Evolutionary conservation across 805 yeast species (phyloP).

Genomic region (Teunomyces aglyptinius): DNA sequence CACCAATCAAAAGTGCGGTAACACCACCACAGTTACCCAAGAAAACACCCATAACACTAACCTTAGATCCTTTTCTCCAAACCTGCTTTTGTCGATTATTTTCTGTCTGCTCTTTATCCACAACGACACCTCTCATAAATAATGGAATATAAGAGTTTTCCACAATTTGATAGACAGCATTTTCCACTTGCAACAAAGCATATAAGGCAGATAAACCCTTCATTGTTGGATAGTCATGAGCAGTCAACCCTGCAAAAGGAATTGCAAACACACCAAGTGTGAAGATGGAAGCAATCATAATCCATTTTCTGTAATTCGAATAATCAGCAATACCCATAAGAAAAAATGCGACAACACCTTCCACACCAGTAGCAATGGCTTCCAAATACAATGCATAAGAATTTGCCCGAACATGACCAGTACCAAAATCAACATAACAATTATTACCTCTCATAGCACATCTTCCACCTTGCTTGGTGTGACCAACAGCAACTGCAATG

Average conservation of each 20-base stretch:
- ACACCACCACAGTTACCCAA: conserved; percentile 38
- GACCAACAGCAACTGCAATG: conserved; percentile 31
- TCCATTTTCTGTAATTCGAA: conserved; percentile 33
- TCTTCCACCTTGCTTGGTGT: conserved; percentile 17
- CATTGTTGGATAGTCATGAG: conserved; percentile 17
- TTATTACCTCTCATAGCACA: conserved; percentile 33
- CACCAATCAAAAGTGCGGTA: conserved; percentile 36
- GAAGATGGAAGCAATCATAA: conserved; percentile 29
- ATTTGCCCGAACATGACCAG: conserved; percentile 29
- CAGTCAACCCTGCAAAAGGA: conserved; percentile 34
- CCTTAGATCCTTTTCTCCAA: conserved; percentile 30
- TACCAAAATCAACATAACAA: conserved; percentile 36
- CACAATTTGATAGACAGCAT: conserved; percentile 34
- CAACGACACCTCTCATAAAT: conserved; percentile 33
- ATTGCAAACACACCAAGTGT: conserved; percentile 32
- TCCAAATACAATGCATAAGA: conserved; percentile 38
- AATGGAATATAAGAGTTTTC: conserved; percentile 42
- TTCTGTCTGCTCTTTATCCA: conserved; percentile 15
- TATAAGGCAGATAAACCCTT: conserved; percentile 28
- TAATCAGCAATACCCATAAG: conserved; percentile 44
- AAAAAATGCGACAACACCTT: conserved; percentile 33
- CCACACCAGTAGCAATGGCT: conserved; percentile 38
- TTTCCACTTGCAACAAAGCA: conserved; percentile 25
- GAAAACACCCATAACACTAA: conserved; percentile 37
- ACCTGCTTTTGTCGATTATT: conserved; percentile 21